Base-by-base conservation (phyloP, 2,329 filamentous ascomycete species). In the Paradendryphiella salina region DNA sequence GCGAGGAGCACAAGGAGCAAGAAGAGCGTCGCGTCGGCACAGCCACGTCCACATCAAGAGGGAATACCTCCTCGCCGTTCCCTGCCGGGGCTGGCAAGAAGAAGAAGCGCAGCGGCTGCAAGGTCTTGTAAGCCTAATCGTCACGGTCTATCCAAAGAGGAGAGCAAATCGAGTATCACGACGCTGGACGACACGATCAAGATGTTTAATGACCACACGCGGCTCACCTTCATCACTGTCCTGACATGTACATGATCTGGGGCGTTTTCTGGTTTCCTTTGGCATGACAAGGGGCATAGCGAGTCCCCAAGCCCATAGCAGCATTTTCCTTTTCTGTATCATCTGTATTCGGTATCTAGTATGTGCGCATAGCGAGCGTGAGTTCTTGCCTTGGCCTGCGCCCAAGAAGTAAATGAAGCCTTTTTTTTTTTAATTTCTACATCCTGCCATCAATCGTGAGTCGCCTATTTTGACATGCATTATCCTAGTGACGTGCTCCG, bases 1-100 rank as follows among this genome's bases (percentile, higher is more conserved):
- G 87, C 60, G 89, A 91, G 66, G 90, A 75, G 57, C 64, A 70
- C 56, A 71, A 70, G 53, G 55, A 58, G 46, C 64, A 69, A 21
- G 58, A 62, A 54, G 54, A 65, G 41, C 56, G 55, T 20, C 50
- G 48, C 34, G 52, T 33, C 17, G 46, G 48, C 33, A 57, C 33
- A 34, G 46, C 48, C 13, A 45, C 52, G 14, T 46, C 55, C 26
- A 21, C 39, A 42, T 49, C 63, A 45, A 57, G 60, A 49, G 57
- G 57, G 26, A 50, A 46, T 33, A 45, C 59, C 31, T 57, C 63
- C 17, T 55, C 63, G n/a, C 55, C 61, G 17, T 52, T 60, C 44
- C 64, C 70, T 34, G 45, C 66, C 31, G 62, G 63, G 33, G 58
- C 57, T 35, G 61, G 66, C 44, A 72, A 69, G 61, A 73, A 73